A percentile compares a stretch with the other conserved stretches of the same genome.
These are phyloP conservation scores for Aegilops speltoides DNA, from an alignment of 176 grass and related monocot genomes.

Conservation along the genomic window DNA sequence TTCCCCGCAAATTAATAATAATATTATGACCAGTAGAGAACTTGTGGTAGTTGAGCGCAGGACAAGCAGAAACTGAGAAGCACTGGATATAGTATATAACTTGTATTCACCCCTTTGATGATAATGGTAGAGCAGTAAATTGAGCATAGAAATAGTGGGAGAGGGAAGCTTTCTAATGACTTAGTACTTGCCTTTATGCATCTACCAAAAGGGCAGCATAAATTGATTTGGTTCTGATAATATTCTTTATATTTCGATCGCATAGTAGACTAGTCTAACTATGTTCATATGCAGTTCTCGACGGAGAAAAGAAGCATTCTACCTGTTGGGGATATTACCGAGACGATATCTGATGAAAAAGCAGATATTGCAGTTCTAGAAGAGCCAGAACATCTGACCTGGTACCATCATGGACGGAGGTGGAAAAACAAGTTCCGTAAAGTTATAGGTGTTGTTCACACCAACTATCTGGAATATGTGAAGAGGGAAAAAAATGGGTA, in stretches of 20 bases:
- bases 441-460: constrained; percentile 93
- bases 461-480: constrained; percentile 94
- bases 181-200: neutral
- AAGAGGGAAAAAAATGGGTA: constrained; percentile 94
- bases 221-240: neutral
- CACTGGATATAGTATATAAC: neutral
- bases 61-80: neutral
- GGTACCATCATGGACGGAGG: constrained; percentile 95
- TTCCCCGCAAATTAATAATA: neutral
- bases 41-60: neutral
- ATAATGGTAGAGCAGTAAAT: neutral
- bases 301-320: constrained; percentile 96
- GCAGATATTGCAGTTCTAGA: constrained; percentile 93
- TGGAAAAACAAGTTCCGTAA: constrained; percentile 92
- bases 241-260: neutral
- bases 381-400: constrained; percentile 98
- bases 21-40: neutral
- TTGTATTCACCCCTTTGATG: neutral
- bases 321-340: constrained; percentile 92
- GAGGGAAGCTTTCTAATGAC: constrained; percentile 5
- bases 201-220: neutral
- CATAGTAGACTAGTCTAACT: neutral
- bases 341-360: constrained; percentile 72
- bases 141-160: neutral
- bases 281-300: constrained; percentile 55